These are phyloP conservation scores for Parsonsia alboflavescens DNA, from an alignment of 257 asterid species.

Conservation along the genomic window DNA sequence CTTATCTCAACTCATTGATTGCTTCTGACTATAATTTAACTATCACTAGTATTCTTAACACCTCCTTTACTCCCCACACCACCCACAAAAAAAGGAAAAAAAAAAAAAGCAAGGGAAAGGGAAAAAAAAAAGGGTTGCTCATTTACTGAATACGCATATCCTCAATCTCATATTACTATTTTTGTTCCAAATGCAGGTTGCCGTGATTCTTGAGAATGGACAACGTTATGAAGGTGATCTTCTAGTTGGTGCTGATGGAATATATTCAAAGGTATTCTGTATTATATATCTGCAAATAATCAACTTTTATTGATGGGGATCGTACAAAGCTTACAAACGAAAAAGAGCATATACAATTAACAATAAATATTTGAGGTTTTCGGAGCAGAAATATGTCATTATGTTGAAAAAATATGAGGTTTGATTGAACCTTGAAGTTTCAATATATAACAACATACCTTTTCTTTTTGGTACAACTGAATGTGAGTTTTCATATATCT, in stretches of 20 bases:
- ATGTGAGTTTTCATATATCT: not conserved
- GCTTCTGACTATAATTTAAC: too few species aligned
- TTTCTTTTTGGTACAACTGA: not conserved
- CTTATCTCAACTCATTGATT: too few species aligned
- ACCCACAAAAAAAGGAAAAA: not conserved
- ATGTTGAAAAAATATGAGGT: not conserved
- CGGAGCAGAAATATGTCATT: not conserved
- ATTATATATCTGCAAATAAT: not conserved
- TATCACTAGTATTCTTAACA: too few species aligned
- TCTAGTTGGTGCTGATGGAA: conserved; percentile 97
- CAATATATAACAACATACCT: not conserved
- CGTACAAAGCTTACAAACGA: not conserved
- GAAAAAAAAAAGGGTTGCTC: not conserved
- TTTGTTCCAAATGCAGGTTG: conserved; percentile 44
- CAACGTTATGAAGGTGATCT: conserved; percentile 70
- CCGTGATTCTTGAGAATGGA: conserved; percentile 74
- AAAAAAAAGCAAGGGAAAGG: not conserved
- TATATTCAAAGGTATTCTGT: conserved; percentile 71
- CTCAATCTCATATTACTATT: not conserved
- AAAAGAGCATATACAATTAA: not conserved
- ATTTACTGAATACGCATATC: not conserved
- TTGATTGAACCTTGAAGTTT: not conserved
- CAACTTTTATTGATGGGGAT: not conserved
- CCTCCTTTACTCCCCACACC: too few species aligned
- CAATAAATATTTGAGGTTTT: not conserved